Evolutionary conservation across 805 yeast genomes (phyloP), one percentile per base, ranked within the genome.

Genomic region (Yamadazyma insecticola): DNA sequence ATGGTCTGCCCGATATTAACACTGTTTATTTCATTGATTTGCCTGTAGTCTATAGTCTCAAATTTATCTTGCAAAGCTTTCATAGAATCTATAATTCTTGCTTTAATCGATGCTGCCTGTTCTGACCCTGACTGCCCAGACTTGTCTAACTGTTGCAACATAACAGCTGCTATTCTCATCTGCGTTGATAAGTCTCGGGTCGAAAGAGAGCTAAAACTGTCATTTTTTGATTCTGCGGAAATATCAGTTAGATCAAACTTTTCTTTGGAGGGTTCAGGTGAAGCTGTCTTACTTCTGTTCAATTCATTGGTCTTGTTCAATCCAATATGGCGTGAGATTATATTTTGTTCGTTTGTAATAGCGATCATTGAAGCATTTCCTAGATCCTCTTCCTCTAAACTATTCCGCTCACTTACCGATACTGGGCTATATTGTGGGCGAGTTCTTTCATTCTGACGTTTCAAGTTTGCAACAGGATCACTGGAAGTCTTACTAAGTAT

Each of bases 151-250:
- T 92, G 98, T 7, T 88, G 78, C 16, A 92, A 63, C 95, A 92
- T 92, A 4, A 92, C 84, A 1, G 97, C 85, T 0, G 98, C 97
- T 16, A 95, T 89, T 44, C 97, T 73, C 90, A 92, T 86, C 55
- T 92, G 97, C 6, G 86, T 81, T 0, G 96, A 94, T 21, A 87
- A 56, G 39, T 76, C 78, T n/a, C n/a, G n/a, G n/a, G n/a, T n/a
- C n/a, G n/a, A n/a, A n/a, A n/a, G n/a, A n/a, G n/a, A n/a, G n/a
- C n/a, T n/a, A n/a, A n/a, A n/a, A n/a, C n/a, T n/a, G n/a, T n/a
- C n/a, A n/a, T n/a, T n/a, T n/a, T n/a, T n/a, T n/a, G n/a, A n/a
- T n/a, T n/a, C n/a, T n/a, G n/a, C n/a, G n/a, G n/a, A n/a, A n/a
- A n/a, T n/a, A n/a, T n/a, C n/a, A n/a, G n/a, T n/a, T n/a, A n/a